phyloP scores from a whole-genome alignment of 495 filamentous ascomycete genomes.

The Neurospora tetraspora region DNA sequence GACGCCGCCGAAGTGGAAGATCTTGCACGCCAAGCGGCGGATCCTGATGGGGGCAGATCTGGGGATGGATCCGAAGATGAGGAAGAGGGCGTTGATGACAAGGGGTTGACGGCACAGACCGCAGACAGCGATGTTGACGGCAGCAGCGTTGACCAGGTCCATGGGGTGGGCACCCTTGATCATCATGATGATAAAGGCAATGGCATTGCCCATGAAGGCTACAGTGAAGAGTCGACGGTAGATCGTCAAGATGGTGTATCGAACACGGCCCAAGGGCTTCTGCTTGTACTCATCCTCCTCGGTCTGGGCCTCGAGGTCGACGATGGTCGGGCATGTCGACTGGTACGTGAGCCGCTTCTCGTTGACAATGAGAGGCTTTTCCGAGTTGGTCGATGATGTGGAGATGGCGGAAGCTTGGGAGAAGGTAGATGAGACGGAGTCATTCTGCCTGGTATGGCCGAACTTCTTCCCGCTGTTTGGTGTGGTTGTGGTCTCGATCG shows the following conservation, averaged over 20 bases:
- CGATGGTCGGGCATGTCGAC: background rate
- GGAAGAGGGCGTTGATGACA: constrained; percentile 61
- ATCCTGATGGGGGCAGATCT: constrained; percentile 52
- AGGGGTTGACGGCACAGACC: constrained; percentile 60
- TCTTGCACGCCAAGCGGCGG: constrained; percentile 54
- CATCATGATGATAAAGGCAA: constrained; percentile 20
- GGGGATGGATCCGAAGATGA: constrained; percentile 45
- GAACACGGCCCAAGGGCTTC: constrained; percentile 19
- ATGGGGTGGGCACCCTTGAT: constrained; percentile 11
- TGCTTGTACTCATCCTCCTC: constrained; percentile 4
- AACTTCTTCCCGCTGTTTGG: background rate
- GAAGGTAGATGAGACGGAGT: background rate
- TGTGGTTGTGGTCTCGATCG: background rate
- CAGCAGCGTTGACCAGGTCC: constrained; percentile 28
- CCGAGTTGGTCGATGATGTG: background rate
- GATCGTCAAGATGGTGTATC: constrained; percentile 21
- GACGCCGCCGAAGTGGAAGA: constrained; percentile 69
- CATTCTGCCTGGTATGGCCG: background rate
- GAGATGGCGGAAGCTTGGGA: background rate
- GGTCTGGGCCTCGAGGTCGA: constrained; percentile 16
- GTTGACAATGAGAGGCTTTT: constrained; percentile 1
- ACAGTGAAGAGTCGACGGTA: constrained; percentile 24
- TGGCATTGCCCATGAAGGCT: constrained; percentile 22
- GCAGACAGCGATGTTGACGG: constrained; percentile 36
- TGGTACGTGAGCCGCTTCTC: background rate